Conservation (phyloP, 2,329 filamentous ascomycete genomes). For the Talaromyces albobiverticillius region DNA sequence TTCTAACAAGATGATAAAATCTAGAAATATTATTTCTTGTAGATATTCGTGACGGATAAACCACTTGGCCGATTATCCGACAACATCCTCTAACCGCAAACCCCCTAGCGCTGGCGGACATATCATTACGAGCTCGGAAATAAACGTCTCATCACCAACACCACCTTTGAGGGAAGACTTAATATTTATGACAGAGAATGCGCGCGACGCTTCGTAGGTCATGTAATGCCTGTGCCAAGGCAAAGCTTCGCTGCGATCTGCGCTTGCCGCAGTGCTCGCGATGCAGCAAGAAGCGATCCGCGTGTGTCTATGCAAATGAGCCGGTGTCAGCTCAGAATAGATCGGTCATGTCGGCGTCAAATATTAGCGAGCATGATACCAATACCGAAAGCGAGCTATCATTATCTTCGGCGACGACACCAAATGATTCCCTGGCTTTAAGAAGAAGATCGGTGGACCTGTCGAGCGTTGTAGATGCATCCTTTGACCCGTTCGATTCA, state of each 20-base stretch:
- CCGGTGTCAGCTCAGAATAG: slow-evolving; percentile 33
- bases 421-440: slow-evolving; percentile 24
- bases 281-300: slow-evolving; percentile 48
- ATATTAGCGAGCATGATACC: not conserved
- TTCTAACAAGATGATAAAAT: too few species aligned
- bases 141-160: too few species aligned
- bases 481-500: slow-evolving; percentile 56
- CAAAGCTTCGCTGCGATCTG: slow-evolving; percentile 57
- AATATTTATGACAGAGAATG: too few species aligned
- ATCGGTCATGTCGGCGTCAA: slow-evolving; percentile 5
- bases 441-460: slow-evolving; percentile 17
- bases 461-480: slow-evolving; percentile 13
- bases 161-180: too few species aligned
- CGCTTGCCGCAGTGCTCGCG: slow-evolving; percentile 54
- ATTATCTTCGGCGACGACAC: not conserved
- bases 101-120: too few species aligned
- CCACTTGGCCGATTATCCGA: too few species aligned
- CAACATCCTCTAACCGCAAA: too few species aligned
- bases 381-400: not conserved
- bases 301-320: slow-evolving; percentile 55
- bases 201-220: slow-evolving; percentile 57
- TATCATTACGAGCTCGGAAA: too few species aligned
- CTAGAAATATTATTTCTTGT: too few species aligned
- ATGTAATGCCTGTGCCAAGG: slow-evolving; percentile 55
- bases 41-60: too few species aligned